Conservation (phyloP, 2,329 filamentous ascomycete species). For the Lojkania enalia region DNA sequence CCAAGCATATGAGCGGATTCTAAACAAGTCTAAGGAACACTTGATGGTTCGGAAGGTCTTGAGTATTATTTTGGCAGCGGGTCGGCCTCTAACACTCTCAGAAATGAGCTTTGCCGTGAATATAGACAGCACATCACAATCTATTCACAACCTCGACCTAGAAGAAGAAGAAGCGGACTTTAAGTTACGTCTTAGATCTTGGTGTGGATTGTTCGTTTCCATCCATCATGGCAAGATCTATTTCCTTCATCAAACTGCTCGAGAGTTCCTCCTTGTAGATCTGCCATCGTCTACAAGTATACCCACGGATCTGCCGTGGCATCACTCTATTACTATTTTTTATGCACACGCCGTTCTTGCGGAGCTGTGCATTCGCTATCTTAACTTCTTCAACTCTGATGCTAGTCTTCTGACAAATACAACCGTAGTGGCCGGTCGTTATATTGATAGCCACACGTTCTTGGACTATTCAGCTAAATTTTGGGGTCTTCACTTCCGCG, state of each 20-base stretch:
- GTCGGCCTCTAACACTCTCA: slow-evolving; percentile 15
- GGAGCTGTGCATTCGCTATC: slow-evolving; percentile 14
- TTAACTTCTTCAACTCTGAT: slow-evolving; percentile 13
- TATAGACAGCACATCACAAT: slow-evolving; percentile 6
- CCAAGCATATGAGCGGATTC: slow-evolving; percentile 19
- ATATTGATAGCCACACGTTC: slow-evolving; percentile 8
- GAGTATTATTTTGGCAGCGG: slow-evolving; percentile 16
- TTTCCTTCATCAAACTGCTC: slow-evolving; percentile 19
- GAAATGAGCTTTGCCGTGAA: slow-evolving; percentile 18
- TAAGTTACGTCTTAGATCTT: slow-evolving; percentile 14
- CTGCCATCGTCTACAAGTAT: slow-evolving; percentile 4
- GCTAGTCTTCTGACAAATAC: slow-evolving; percentile 8
- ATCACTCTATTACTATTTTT: slow-evolving; percentile 12
- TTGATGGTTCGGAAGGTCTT: slow-evolving; percentile 12
- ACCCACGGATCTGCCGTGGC: slow-evolving; percentile 7
- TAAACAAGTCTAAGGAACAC: slow-evolving; percentile 18
- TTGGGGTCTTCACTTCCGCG: slow-evolving; percentile 16
- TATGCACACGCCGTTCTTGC: slow-evolving; percentile 15
- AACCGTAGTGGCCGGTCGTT: slow-evolving; percentile 3
- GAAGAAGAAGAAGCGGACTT: slow-evolving; percentile 17
- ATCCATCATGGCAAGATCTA: slow-evolving; percentile 15
- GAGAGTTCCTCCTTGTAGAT: slow-evolving; percentile 18
- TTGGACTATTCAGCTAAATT: slow-evolving; percentile 15
- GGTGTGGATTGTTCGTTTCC: slow-evolving; percentile 18
- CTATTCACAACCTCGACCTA: slow-evolving; percentile 13